Evolutionary conservation across 1,139 yeast species (phyloP).

Genomic region (Pichia norvegensis): DNA sequence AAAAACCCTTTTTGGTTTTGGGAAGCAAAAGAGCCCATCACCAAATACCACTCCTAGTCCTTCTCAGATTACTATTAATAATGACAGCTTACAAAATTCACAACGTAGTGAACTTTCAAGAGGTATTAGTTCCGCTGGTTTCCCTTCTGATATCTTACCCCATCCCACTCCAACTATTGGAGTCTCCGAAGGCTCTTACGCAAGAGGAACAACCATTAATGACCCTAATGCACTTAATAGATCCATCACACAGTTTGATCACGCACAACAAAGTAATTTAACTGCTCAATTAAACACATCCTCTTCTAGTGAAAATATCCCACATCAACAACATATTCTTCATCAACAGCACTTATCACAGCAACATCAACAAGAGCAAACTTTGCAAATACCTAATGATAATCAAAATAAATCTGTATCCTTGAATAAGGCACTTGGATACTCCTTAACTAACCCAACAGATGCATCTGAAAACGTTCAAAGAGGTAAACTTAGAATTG

Average conservation of each 20-base stretch:
- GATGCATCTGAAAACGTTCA: conserved; percentile 36
- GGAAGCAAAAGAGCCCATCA: conserved; percentile 19
- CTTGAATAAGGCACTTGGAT: conserved; percentile 5
- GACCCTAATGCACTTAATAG: conserved; percentile 24
- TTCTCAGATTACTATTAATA: not conserved
- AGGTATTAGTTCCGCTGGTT: conserved; percentile 15
- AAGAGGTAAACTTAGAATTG: conserved; percentile 75
- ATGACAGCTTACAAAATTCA: conserved; percentile 3
- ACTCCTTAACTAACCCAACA: conserved; percentile 15
- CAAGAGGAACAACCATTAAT: conserved; percentile 57
- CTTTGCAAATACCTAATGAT: conserved; percentile 7
- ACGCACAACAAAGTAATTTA: conserved; percentile 20
- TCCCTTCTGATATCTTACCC: conserved; percentile 31
- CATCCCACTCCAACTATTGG: conserved; percentile 61
- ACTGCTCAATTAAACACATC: conserved; percentile 21
- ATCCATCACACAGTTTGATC: conserved; percentile 24
- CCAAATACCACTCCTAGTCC: conserved; percentile 2
- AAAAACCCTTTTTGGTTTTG: conserved; percentile 52
- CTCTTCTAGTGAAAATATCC: conserved; percentile 5
- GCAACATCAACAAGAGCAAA: conserved; percentile 23
- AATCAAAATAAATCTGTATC: not conserved
- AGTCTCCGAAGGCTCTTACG: conserved; percentile 51
- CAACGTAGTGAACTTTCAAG: conserved; percentile 6
- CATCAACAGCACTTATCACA: conserved; percentile 21
- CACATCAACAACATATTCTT: not conserved